Percentiles rank a stretch among this genome's conserved stretches.
phyloP scores from a whole-genome alignment of 345 rosid species.

The Durio zibethinus region DNA sequence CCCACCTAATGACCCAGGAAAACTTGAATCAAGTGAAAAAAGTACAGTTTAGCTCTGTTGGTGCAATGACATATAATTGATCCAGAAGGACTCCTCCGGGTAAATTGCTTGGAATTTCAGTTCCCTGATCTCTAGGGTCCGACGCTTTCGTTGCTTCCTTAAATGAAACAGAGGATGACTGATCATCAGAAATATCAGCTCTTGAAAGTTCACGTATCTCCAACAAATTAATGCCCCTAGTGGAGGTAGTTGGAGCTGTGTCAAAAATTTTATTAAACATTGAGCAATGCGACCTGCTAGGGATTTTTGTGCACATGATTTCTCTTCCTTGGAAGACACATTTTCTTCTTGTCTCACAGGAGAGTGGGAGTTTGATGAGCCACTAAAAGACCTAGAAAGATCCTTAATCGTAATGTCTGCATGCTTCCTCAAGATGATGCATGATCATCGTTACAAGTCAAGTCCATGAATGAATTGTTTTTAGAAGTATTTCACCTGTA shows the following conservation, averaged over 20 bases:
- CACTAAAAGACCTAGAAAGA: constrained; percentile 32
- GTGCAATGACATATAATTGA: constrained; percentile 54
- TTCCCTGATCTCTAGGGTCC: constrained; percentile 64
- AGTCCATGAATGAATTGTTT: constrained; percentile 44
- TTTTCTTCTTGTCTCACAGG: constrained; percentile 54
- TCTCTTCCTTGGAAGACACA: constrained; percentile 49
- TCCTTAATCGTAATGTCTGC: constrained; percentile 37
- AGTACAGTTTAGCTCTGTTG: constrained; percentile 66
- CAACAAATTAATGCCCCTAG: constrained; percentile 40
- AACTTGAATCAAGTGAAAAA: constrained; percentile 74
- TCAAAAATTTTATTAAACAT: constrained; percentile 68
- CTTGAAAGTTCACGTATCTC: constrained; percentile 47
- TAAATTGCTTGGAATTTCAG: constrained; percentile 65
- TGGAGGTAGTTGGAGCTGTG: constrained; percentile 21
- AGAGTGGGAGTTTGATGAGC: constrained; percentile 40
- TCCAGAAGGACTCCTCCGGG: constrained; percentile 86
- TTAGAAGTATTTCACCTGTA: constrained; percentile 80
- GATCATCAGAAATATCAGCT: constrained; percentile 45
- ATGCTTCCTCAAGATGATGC: constrained; percentile 32
- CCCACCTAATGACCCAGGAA: constrained; percentile 50
- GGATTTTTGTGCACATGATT: constrained; percentile 41
- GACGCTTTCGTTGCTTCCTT: constrained; percentile 55
- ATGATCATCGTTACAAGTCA: constrained; percentile 27
- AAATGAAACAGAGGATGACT: constrained; percentile 49
- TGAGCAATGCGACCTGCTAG: constrained; percentile 75